Evolutionary conservation across 192 early-diverging fungal genomes (phyloP).

Genomic region (Mortierella antarctica): DNA sequence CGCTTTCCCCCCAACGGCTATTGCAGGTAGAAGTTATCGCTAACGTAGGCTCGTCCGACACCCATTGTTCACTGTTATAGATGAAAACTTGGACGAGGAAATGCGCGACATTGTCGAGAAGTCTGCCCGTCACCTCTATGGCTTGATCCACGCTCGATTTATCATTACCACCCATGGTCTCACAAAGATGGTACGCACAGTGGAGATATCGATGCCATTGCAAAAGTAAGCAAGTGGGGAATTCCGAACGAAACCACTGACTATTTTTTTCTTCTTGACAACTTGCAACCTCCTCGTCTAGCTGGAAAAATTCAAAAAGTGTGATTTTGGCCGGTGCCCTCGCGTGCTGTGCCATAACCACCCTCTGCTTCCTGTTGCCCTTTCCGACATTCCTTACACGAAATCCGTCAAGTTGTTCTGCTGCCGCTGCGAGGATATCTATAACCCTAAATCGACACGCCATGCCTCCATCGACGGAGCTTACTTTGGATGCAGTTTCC

Average conservation of each 20-base stretch:
- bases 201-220: neutral
- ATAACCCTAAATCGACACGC: slow-evolving; percentile 88
- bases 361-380: slow-evolving; percentile 88
- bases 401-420: slow-evolving; percentile 96
- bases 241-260: neutral
- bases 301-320: slow-evolving; percentile 93
- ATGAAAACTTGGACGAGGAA: slow-evolving; percentile 76
- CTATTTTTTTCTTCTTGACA: neutral
- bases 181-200: slow-evolving; percentile 81
- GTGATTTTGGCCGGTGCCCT: slow-evolving; percentile 97
- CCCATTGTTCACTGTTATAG: slow-evolving; percentile 52
- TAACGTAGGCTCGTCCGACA: neutral
- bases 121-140: slow-evolving; percentile 93
- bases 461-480: slow-evolving; percentile 94
- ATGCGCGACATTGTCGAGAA: slow-evolving; percentile 86
- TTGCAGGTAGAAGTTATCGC: neutral
- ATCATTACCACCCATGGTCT: slow-evolving; percentile 93
- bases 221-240: neutral
- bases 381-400: slow-evolving; percentile 86
- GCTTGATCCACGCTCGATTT: slow-evolving; percentile 98
- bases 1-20: no score
- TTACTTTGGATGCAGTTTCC: slow-evolving; percentile 96
- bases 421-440: slow-evolving; percentile 96
- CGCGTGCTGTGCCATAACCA: slow-evolving; percentile 92
- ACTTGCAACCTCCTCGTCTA: slow-evolving; percentile 11